Evolutionary conservation across 2,329 filamentous ascomycete species (phyloP).

Genomic region (Colletotrichum cordylinicola): DNA sequence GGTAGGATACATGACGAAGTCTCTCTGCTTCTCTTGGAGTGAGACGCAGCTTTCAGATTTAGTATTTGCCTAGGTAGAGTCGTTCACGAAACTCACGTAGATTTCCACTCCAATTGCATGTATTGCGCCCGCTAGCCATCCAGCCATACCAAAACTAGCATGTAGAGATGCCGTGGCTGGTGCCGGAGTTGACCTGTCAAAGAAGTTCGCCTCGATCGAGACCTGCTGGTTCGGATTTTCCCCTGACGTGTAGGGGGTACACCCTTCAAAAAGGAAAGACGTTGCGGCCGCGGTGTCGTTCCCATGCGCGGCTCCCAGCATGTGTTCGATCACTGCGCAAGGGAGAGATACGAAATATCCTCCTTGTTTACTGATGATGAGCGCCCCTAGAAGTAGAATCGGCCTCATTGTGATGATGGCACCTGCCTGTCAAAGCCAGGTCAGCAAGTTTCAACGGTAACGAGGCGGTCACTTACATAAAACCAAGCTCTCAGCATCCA

Average conservation of each 20-base stretch:
- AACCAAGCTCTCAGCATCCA: conserved; percentile 67
- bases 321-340: conserved; percentile 55
- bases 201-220: conserved; percentile 34
- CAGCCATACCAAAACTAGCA: conserved; percentile 54
- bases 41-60: conserved; percentile 44
- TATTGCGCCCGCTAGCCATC: conserved; percentile 58
- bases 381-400: conserved; percentile 48
- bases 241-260: conserved; percentile 40
- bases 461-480: conserved; percentile 36
- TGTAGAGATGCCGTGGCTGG: conserved; percentile 48
- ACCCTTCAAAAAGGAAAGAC: conserved; percentile 48
- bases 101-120: conserved; percentile 56
- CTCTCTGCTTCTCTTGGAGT: conserved; percentile 60
- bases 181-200: conserved; percentile 30
- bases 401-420: conserved; percentile 58
- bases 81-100: conserved; percentile 40
- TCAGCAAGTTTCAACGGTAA: neutral
- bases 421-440: conserved; percentile 39
- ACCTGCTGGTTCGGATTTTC: neutral
- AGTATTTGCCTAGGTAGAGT: neutral
- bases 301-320: conserved; percentile 29
- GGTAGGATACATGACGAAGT: conserved; percentile 60
- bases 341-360: conserved; percentile 34
- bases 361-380: conserved; percentile 37
- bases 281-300: conserved; percentile 26